These are phyloP conservation scores for Yarrowia sp. DNA, from an alignment of 805 yeast genomes.

Conservation along the genomic window DNA sequence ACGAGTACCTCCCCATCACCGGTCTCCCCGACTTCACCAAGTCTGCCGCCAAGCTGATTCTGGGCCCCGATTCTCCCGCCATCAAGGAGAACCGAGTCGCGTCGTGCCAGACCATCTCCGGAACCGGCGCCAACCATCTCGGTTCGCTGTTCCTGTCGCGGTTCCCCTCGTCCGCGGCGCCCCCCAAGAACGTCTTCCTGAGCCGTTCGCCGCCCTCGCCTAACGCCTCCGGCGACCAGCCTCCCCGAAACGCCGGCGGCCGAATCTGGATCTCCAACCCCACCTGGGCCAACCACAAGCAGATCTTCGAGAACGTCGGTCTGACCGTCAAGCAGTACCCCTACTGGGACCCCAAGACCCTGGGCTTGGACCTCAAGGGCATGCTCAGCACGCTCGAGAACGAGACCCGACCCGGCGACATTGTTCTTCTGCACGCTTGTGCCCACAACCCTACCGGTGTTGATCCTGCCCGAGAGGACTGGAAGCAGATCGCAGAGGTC, in stretches of 20 bases:
- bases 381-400: constrained; percentile 56
- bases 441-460: constrained; percentile 98
- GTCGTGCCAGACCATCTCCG: constrained; percentile 75
- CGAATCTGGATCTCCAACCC: constrained; percentile 74
- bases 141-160: constrained; percentile 69
- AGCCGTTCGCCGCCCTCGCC: constrained; percentile 22
- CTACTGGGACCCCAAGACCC: constrained; percentile 64
- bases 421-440: constrained; percentile 84
- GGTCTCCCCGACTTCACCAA: constrained; percentile 68
- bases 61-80: constrained; percentile 61
- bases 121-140: constrained; percentile 88
- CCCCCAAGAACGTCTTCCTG: constrained; percentile 24
- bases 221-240: constrained; percentile 34
- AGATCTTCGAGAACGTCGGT: constrained; percentile 77
- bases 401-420: constrained; percentile 58
- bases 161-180: constrained; percentile 45
- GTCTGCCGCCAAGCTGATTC: constrained; percentile 65
- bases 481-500: constrained; percentile 71
- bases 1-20: constrained; percentile 82
- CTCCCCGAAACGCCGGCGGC: constrained; percentile 23
- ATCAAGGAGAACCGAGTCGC: constrained; percentile 51
- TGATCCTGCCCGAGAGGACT: constrained; percentile 78
- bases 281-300: constrained; percentile 91
- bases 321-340: constrained; percentile 58
- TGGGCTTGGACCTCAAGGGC: constrained; percentile 63